Evolutionary conservation across 164 flowering plant genomes (phyloP).

Genomic region (Liriodendron chinense): DNA sequence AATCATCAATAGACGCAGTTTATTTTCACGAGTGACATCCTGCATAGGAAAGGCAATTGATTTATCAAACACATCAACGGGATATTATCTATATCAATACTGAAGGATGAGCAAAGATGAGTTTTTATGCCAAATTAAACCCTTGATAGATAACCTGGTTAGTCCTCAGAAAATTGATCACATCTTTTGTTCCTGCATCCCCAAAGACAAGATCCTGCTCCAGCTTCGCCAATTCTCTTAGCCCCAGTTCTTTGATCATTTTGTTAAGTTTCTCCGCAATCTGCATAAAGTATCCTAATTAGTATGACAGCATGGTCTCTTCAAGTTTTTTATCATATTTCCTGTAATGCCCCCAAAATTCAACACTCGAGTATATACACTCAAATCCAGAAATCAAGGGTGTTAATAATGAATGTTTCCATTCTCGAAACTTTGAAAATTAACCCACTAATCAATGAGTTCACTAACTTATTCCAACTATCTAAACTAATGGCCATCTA

Average conservation of each 20-base stretch:
- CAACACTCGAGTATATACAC: no score
- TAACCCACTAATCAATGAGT: no score
- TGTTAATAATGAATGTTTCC: no score
- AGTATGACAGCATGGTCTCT: conserved; percentile 6
- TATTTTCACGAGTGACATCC: conserved; percentile 73
- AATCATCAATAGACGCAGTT: conserved; percentile 89
- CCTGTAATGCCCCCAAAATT: no score
- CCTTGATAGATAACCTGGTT: conserved; percentile 46
- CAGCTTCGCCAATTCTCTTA: conserved; percentile 87
- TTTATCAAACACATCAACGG: conserved; percentile 6
- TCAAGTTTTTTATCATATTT: background rate
- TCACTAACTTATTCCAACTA: no score
- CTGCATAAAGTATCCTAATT: conserved; percentile 33
- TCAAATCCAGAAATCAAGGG: no score
- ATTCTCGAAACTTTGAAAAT: no score
- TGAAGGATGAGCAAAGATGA: background rate
- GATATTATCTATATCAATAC: background rate
- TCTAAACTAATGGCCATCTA: no score
- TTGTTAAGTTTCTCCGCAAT: conserved; percentile 86
- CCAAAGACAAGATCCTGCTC: conserved; percentile 98
- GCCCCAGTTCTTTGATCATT: conserved; percentile 65
- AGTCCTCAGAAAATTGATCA: conserved; percentile 67
- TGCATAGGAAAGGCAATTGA: conserved; percentile 32
- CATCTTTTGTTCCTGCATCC: conserved; percentile 92
- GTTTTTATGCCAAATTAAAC: background rate